Percentiles rank a stretch among this genome's conserved stretches.
Conservation (phyloP, 2,329 filamentous ascomycete species). For the Pseudogymnoascus sp. region DNA sequence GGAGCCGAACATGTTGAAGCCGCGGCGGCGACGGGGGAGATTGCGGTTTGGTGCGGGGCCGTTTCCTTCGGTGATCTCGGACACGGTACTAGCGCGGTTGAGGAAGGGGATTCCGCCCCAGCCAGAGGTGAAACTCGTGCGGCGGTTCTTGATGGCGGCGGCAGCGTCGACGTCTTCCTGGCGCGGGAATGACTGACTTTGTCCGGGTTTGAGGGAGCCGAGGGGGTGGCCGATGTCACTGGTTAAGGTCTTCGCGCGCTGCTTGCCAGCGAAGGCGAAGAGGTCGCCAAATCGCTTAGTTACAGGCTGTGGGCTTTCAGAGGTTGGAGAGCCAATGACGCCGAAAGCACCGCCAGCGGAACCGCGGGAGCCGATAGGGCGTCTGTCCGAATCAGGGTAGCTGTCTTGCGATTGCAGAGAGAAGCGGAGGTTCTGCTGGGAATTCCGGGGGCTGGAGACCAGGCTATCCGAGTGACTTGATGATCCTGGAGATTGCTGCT, state of each 20-base stretch:
- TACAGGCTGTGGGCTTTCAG: slow-evolving; percentile 38
- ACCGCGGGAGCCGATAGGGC: slow-evolving; percentile 15
- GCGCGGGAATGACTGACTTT: slow-evolving; percentile 70
- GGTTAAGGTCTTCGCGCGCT: slow-evolving; percentile 51
- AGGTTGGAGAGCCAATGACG: slow-evolving; percentile 23
- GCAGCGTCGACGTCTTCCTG: slow-evolving; percentile 48
- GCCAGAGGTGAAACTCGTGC: slow-evolving; percentile 47
- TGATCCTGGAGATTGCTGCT: slow-evolving; percentile 51
- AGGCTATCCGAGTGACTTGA: slow-evolving; percentile 48
- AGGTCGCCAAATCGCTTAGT: slow-evolving; percentile 42
- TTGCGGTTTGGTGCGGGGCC: slow-evolving; percentile 25
- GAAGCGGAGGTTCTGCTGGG: slow-evolving; percentile 49
- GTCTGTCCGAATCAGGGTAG: neutral
- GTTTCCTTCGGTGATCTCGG: slow-evolving; percentile 23
- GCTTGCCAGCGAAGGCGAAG: slow-evolving; percentile 53
- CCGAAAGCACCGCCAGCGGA: slow-evolving; percentile 23
- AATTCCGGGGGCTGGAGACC: slow-evolving; percentile 54
- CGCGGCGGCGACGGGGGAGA: slow-evolving; percentile 16
- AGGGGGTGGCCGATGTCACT: slow-evolving; percentile 52
- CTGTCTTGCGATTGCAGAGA: slow-evolving; percentile 24
- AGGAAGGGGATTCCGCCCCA: slow-evolving; percentile 39
- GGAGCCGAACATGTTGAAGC: slow-evolving; percentile 40
- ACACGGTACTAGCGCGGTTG: slow-evolving; percentile 22
- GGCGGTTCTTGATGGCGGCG: slow-evolving; percentile 41
- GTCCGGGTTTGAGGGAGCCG: slow-evolving; percentile 60